Percentiles rank a stretch among this genome's conserved stretches.
phyloP scores from a whole-genome alignment of 805 yeast genomes.

The Tetrapisispora pingtungensis region DNA sequence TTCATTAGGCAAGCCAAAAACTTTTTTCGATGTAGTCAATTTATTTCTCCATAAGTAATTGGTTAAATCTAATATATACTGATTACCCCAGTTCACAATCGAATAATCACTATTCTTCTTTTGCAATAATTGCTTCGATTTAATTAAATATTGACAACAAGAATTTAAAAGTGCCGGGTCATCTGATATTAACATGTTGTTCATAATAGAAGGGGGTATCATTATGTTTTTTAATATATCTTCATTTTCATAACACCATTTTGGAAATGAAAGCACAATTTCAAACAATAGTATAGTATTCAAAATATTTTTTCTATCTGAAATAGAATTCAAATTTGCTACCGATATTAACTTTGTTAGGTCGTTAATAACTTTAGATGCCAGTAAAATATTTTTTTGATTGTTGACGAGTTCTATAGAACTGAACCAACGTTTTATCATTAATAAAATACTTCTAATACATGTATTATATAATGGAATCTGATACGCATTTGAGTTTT shows the following conservation, averaged over 20 bases:
- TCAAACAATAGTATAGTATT: slow-evolving; percentile 6
- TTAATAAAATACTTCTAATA: slow-evolving; percentile 7
- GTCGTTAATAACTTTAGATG: slow-evolving; percentile 10
- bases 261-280: background rate
- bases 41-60: slow-evolving; percentile 27
- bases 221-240: slow-evolving; percentile 9
- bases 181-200: slow-evolving; percentile 13
- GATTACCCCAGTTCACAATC: slow-evolving; percentile 17
- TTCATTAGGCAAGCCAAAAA: slow-evolving; percentile 18
- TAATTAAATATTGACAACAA: slow-evolving; percentile 17
- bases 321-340: slow-evolving; percentile 6
- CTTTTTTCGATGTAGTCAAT: slow-evolving; percentile 8
- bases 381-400: background rate
- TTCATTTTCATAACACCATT: slow-evolving; percentile 1
- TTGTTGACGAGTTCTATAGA: background rate
- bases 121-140: slow-evolving; percentile 8
- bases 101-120: slow-evolving; percentile 8
- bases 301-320: slow-evolving; percentile 10
- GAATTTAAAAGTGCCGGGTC: slow-evolving; percentile 18
- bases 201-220: slow-evolving; percentile 9
- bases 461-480: slow-evolving; percentile 5
- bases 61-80: slow-evolving; percentile 20
- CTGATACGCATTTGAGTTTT: background rate
- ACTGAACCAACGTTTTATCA: slow-evolving; percentile 11
- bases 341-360: slow-evolving; percentile 10